Base-by-base conservation (phyloP, 2,329 filamentous ascomycete genomes). In the Rhinocladiella similis region DNA sequence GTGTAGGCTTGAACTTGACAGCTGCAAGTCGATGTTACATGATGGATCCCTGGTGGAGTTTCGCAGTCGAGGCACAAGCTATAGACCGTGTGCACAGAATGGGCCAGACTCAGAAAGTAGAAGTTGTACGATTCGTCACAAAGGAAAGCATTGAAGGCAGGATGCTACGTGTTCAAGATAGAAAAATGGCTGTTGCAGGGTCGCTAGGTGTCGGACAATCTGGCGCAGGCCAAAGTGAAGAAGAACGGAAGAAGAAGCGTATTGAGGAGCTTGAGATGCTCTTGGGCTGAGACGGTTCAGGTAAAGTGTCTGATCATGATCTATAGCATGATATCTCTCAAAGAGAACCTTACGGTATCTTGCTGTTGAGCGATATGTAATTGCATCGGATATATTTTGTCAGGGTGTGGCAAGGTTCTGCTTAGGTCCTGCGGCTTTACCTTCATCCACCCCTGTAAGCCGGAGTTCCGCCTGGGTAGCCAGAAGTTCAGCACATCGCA, bases 31-130 rank as follows among this genome's bases (percentile, higher is more conserved):
- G 90, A 52, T 95, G 99, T 4, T 99, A 88, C 76, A 95, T 99
- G 89, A 97, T 99, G 94, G 94, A 99, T 72, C 94, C 94, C 0
- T 99, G 94, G 94, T 99, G 94, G 94, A 95, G 90, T 69, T 99
- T 93, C 73, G 92, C 94, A 0, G 87, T 97, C 12, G 94, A 99
- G 74, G 91, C 92, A 4, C 94, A 99, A 73, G 94, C 94, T 7
- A 97, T 99, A 68, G 94, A 99, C 75, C 90, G 94, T 1, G 91
- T 99, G 33, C 94, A 99, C 76, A 85, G 94, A 7, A 97, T 99
- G 90, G 94, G 94, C 0, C 94, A 99, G 72, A 86, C 89, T 48
- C 82, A 85, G 14, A 89, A 93, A 67, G 94, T 99, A 1, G 84
- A 85, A 54, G 92, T 99, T 0, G 87, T 87, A 65, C 80, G 94